Evolutionary conservation across 2,329 filamentous ascomycete species (phyloP).

Genomic region (Exophiala xenobiotica): DNA sequence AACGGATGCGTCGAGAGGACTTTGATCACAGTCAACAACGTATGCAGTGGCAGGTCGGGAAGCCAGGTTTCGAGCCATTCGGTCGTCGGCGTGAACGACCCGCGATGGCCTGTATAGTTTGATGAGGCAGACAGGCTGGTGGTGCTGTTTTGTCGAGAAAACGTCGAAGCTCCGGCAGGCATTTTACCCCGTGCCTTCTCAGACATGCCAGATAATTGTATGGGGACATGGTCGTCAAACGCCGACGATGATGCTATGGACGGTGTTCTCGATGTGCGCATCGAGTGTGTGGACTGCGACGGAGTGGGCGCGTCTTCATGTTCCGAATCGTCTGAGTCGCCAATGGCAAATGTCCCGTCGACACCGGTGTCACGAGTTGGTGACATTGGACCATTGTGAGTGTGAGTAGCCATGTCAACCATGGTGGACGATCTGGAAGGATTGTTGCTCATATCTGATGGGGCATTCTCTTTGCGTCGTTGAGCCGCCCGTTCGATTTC

Average conservation of each 20-base stretch:
- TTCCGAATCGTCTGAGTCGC: slow-evolving; percentile 75
- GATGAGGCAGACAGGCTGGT: slow-evolving; percentile 72
- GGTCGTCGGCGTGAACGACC: slow-evolving; percentile 72
- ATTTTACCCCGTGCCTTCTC: slow-evolving; percentile 96
- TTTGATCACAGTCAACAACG: slow-evolving; percentile 74
- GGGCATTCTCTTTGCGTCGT: slow-evolving; percentile 49
- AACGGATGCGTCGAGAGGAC: slow-evolving; percentile 50
- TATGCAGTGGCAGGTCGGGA: slow-evolving; percentile 85
- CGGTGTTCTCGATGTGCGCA: slow-evolving; percentile 58
- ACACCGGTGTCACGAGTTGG: slow-evolving; percentile 14
- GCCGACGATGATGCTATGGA: slow-evolving; percentile 66
- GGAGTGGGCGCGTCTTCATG: slow-evolving; percentile 64
- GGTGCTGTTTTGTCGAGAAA: slow-evolving; percentile 87
- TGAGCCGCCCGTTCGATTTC: slow-evolving; percentile 69
- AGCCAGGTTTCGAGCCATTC: slow-evolving; percentile 92
- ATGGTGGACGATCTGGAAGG: slow-evolving; percentile 22
- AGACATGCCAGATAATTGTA: slow-evolving; percentile 86
- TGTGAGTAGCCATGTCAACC: slow-evolving; percentile 14
- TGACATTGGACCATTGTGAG: slow-evolving; percentile 8
- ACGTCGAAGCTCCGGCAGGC: slow-evolving; percentile 76
- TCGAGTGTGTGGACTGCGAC: slow-evolving; percentile 56
- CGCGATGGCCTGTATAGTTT: slow-evolving; percentile 54
- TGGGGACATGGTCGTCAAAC: slow-evolving; percentile 74
- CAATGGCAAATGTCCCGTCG: slow-evolving; percentile 85
- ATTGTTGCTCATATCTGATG: slow-evolving; percentile 36